Conservation (phyloP, 176 grass and related monocot genomes). For the Oryza glaberrima region DNA sequence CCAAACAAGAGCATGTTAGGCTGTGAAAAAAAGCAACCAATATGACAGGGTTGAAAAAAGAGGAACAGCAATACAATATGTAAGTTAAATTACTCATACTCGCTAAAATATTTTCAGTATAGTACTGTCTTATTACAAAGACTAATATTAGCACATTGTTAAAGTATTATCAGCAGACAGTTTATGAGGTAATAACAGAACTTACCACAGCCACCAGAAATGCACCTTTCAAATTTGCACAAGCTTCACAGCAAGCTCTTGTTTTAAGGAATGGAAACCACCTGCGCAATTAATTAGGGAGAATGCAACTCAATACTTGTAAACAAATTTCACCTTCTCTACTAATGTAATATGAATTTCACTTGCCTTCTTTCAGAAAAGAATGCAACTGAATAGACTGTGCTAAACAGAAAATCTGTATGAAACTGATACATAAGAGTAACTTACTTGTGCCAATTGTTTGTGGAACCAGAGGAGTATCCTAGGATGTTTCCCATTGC, state of each 20-base stretch:
- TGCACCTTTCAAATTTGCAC: slow-evolving; percentile 87
- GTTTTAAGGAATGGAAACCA: slow-evolving; percentile 92
- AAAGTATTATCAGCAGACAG: background rate
- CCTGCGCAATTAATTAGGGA: slow-evolving; percentile 40
- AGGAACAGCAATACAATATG: too few relatives aligned
- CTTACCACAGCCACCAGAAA: slow-evolving; percentile 92
- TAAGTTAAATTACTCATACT: background rate
- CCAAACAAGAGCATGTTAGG: background rate
- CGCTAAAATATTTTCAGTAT: background rate
- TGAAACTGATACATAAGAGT: background rate
- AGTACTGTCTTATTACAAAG: background rate
- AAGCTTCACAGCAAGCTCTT: slow-evolving; percentile 78
- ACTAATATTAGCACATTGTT: background rate
- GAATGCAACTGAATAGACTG: background rate
- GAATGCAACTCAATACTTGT: background rate
- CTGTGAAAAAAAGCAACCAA: background rate
- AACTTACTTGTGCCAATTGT: slow-evolving; percentile 73
- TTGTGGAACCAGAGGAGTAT: slow-evolving; percentile 87
- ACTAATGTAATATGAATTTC: background rate
- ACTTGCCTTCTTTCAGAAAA: background rate
- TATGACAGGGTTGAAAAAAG: too few relatives aligned
- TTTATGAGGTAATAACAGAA: background rate
- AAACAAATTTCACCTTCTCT: background rate
- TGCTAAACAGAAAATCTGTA: background rate
- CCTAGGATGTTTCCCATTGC: slow-evolving; percentile 92